Base-by-base conservation (phyloP, 73 alveolate species). In the Paramecium tetraurelia region DNA sequence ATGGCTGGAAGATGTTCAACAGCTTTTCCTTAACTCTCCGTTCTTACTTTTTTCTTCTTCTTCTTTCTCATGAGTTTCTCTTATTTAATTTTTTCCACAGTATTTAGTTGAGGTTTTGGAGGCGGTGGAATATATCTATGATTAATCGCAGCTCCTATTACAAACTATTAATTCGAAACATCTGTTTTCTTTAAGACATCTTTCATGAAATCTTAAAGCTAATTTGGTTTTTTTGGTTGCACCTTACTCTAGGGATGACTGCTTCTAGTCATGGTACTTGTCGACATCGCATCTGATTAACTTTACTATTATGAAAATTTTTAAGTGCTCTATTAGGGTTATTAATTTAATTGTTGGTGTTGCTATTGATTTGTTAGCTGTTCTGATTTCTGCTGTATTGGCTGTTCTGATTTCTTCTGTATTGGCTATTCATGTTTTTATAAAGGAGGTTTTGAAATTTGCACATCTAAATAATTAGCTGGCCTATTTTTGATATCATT, bases 401-500 rank as follows among this genome's bases (percentile, higher is more conserved):
- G 5, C 18, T 86, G 16, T 72, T 58, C 4, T 41, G 18, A 31
- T 85, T 58, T 58, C 58, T 53, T 7, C 58, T 18, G 29, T 9
- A n/a, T 35, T 58, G 31, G 5, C 18, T 86, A 11, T 72, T 35
- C 85, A 21, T 8, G 5, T 59, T 69, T 63, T 38, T 36, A 68
- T 27, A 33, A 35, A n/a, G 43, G n/a, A 46, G 14, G 35, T 86
- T 29, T 27, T 11, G 68, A 12, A 41, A 75, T n/a, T 14, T 36
- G 14, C 29, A 58, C 46, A 40, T 59, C 48, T 18, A 53, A 63
- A 36, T 63, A 14, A 77, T 58, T 63, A 14, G 87, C 88, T 33
- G 93, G 85, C 18, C 59, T 38, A 20, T 77, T 77, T 18, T 77
- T 86, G 9, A 77, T 86, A 40, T 86, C 93, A 40, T 86, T 80